These are phyloP conservation scores for Dalbergia cochinchinensis DNA, from an alignment of 306 rosid species.

Conservation along the genomic window DNA sequence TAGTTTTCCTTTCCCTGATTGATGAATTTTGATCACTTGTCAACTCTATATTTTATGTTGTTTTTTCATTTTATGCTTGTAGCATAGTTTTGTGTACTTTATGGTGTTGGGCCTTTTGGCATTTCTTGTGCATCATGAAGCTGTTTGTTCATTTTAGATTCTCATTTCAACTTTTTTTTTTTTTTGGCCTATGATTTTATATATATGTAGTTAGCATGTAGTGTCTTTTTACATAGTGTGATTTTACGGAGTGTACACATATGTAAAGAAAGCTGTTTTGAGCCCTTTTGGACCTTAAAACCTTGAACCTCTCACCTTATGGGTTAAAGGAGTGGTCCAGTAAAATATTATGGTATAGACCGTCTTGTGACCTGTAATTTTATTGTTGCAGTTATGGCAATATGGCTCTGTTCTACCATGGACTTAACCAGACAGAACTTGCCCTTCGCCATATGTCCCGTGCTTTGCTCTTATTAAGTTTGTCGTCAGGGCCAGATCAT, in stretches of 20 bases:
- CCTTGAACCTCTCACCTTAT: constrained; percentile 25
- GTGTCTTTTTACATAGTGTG: neutral
- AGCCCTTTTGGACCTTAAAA: neutral
- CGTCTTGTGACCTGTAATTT: constrained; percentile 38
- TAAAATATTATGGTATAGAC: constrained; percentile 3
- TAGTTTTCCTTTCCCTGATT: neutral
- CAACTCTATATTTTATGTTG: constrained; percentile 3
- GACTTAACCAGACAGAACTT: constrained; percentile 96
- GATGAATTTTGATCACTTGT: neutral
- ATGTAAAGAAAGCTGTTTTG: neutral
- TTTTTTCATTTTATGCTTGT: constrained; percentile 5
- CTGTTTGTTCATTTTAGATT: constrained; percentile 13
- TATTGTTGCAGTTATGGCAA: constrained; percentile 86
- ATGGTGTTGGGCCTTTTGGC: neutral
- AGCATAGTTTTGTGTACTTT: neutral
- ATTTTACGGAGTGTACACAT: neutral
- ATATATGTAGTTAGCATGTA: neutral
- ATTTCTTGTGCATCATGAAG: neutral
- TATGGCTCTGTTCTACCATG: constrained; percentile 98
- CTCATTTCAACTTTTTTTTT: neutral
- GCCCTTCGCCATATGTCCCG: constrained; percentile 98
- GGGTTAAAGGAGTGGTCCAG: neutral
- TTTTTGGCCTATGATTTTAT: neutral
- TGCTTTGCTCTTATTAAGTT: constrained; percentile 87
- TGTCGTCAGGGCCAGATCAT: constrained; percentile 98